phyloP scores from a whole-genome alignment of 106 monocot genomes.

The Ottelia alismoides region DNA sequence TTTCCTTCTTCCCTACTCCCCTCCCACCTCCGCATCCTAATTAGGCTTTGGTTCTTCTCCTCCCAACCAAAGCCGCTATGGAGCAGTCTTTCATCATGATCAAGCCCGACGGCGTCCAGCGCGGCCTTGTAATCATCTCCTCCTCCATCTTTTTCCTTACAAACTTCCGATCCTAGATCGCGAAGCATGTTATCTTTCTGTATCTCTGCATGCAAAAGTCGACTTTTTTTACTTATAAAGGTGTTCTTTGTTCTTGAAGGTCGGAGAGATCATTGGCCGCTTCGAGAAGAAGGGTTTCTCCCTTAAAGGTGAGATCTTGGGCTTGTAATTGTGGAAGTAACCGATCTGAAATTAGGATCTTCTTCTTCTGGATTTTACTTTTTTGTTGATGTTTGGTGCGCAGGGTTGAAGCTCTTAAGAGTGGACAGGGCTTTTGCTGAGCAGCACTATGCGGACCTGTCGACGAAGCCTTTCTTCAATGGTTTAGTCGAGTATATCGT shows the following conservation, averaged over 20 bases:
- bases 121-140: conserved; percentile 47
- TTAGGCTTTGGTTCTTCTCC: no score
- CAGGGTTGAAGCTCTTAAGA: conserved; percentile 67
- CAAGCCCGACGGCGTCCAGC: conserved; percentile 95
- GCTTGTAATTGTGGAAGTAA: no score
- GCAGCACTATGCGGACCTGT: conserved; percentile 88
- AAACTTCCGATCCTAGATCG: no score
- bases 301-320: conserved; percentile 48
- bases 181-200: neutral
- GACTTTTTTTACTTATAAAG: neutral
- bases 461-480: conserved; percentile 77
- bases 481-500: conserved; percentile 88
- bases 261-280: conserved; percentile 73
- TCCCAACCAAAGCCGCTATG: no score
- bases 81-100: conserved; percentile 94
- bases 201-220: neutral
- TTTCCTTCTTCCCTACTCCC: no score
- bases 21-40: no score
- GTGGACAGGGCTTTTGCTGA: conserved; percentile 83
- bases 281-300: conserved; percentile 96
- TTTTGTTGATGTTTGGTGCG: no score
- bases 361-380: no score
- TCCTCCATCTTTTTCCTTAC: neutral
- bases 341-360: no score
- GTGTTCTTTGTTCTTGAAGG: conserved; percentile 17